Percentiles rank a stretch among this genome's conserved stretches.
Conservation (phyloP, 345 rosid genomes). For the Camelina neglecta region DNA sequence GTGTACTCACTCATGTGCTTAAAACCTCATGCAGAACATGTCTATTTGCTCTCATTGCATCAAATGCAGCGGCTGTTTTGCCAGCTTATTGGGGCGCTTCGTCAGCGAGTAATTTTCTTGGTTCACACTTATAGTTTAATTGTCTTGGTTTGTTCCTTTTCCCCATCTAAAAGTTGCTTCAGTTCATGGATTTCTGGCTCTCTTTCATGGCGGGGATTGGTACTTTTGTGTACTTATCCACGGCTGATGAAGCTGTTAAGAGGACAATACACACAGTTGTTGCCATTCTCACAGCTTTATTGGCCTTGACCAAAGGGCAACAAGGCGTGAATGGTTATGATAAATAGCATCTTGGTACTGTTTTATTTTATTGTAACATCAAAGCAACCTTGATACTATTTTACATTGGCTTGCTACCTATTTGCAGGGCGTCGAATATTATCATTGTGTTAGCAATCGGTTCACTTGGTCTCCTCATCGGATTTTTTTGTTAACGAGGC, state of each 20-base stretch:
- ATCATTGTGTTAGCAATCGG: constrained; percentile 89
- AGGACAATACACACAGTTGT: constrained; percentile 82
- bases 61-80: constrained; percentile 87
- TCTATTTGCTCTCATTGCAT: constrained; percentile 79
- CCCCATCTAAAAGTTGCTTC: constrained; percentile 42
- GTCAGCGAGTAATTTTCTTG: constrained; percentile 66
- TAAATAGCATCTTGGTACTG: constrained; percentile 21
- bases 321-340: constrained; percentile 57
- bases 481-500: too few relatives aligned
- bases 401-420: constrained; percentile 15
- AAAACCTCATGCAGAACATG: constrained; percentile 48
- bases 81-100: constrained; percentile 89
- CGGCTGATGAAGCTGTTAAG: constrained; percentile 73
- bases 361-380: background rate
- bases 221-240: constrained; percentile 81
- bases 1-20: constrained; percentile 29
- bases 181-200: constrained; percentile 99
- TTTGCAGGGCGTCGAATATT: constrained; percentile 76
- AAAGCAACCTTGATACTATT: too few relatives aligned
- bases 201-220: constrained; percentile 97
- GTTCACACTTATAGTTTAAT: constrained; percentile 3
- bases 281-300: constrained; percentile 84
- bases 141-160: constrained; percentile 16
- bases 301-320: constrained; percentile 95
- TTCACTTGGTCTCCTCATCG: constrained; percentile 71